phyloP scores from a whole-genome alignment of 2,329 filamentous ascomycete genomes.

The Teratosphaeria nubilosa region DNA sequence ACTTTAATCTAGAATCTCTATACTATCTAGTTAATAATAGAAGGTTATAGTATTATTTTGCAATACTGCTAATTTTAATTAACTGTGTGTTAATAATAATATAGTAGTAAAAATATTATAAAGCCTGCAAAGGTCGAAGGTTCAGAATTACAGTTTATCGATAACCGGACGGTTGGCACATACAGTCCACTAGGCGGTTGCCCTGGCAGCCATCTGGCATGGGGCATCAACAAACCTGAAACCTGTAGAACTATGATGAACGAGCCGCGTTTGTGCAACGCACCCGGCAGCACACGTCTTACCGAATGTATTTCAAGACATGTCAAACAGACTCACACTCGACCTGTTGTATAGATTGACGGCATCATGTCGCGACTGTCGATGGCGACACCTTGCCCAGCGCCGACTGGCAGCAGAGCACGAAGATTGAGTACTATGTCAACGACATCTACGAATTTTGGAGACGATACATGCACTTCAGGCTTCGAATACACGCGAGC shows the following conservation, averaged over 20 bases:
- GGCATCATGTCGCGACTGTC: constrained; percentile 15
- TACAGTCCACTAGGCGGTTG: no score
- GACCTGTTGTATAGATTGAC: background rate
- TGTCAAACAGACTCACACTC: background rate
- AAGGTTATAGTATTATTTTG: no score
- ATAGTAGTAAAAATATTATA: no score
- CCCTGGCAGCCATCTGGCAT: background rate
- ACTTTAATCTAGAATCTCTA: no score
- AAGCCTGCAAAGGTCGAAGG: no score
- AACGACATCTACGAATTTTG: constrained; percentile 1
- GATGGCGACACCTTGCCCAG: constrained; percentile 19
- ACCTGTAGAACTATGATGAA: background rate
- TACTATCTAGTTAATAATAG: no score
- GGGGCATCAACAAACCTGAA: background rate
- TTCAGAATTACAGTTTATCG: no score
- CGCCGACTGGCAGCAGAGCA: constrained; percentile 6
- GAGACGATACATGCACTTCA: constrained; percentile 17
- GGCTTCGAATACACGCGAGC: constrained; percentile 24
- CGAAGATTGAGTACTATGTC: constrained; percentile 9
- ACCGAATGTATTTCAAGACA: background rate
- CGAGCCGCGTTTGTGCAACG: background rate
- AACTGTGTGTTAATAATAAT: no score
- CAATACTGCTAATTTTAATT: no score
- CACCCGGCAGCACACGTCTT: background rate
- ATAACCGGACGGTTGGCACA: no score